A percentile compares a stretch with the other conserved stretches of the same genome.
Evolutionary conservation across 768 basidiomycete genomes (phyloP).

Genomic region (Russula foetens): DNA sequence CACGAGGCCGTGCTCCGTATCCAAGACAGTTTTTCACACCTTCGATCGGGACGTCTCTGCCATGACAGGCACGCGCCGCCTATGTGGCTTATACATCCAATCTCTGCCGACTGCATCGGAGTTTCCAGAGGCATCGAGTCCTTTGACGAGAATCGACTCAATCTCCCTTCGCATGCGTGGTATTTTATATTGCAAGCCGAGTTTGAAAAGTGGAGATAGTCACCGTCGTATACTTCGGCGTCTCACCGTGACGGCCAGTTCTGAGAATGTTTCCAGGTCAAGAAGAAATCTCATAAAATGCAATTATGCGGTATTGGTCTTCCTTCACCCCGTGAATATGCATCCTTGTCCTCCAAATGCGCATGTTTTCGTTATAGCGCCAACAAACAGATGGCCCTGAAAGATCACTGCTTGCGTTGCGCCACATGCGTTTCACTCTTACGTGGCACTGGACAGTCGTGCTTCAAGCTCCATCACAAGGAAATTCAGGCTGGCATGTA

Average conservation of each 20-base stretch:
- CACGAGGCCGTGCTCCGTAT: not conserved
- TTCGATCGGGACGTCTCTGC: not conserved
- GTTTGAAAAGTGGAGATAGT: not conserved
- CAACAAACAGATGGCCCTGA: not conserved
- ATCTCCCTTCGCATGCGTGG: not conserved
- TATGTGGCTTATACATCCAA: not conserved
- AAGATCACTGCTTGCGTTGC: not conserved
- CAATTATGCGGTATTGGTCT: not conserved
- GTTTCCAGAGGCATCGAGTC: not conserved
- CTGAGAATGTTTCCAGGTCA: not conserved
- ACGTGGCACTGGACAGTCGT: not conserved
- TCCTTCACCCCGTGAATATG: not conserved
- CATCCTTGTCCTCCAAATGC: not conserved
- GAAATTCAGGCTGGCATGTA: not conserved
- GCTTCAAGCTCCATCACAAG: too few relatives aligned
- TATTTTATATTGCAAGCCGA: not conserved
- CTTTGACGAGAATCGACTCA: not conserved
- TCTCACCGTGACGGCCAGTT: not conserved
- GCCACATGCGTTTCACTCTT: not conserved
- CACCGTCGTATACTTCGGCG: too few relatives aligned
- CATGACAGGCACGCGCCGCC: not conserved
- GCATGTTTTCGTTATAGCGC: not conserved
- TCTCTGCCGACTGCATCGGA: not conserved
- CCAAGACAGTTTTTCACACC: too few relatives aligned
- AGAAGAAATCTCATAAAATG: not conserved